Evolutionary conservation across 495 filamentous ascomycete species (phyloP).

Genomic region (Cenococcum geophilum): DNA sequence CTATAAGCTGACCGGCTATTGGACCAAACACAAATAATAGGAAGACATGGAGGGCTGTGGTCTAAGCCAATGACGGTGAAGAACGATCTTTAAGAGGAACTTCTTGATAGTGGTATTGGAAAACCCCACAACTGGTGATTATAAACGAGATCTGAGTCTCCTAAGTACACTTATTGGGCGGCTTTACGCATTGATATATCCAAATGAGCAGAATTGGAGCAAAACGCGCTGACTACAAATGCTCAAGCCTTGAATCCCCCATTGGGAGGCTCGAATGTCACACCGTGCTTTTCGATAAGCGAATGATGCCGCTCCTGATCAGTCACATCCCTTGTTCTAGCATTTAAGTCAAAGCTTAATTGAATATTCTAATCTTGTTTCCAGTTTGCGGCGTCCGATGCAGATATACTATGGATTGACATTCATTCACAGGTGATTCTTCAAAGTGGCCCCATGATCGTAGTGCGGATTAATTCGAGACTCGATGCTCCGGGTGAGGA

Average conservation of each 20-base stretch:
- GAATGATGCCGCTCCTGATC: neutral
- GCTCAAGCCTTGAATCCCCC: constrained; percentile 9
- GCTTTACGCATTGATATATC: constrained; percentile 20
- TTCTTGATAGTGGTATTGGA: constrained; percentile 22
- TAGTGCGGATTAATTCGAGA: too few species aligned
- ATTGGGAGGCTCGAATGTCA: neutral
- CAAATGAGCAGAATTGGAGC: constrained; percentile 19
- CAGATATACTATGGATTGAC: neutral
- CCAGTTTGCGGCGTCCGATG: neutral
- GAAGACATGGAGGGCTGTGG: constrained; percentile 25
- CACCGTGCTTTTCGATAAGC: neutral
- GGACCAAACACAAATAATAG: constrained; percentile 25
- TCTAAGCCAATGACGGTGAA: constrained; percentile 26
- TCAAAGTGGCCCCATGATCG: too few species aligned
- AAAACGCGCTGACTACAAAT: constrained; percentile 14
- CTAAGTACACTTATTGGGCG: too few species aligned
- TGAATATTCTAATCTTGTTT: neutral
- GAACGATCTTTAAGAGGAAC: constrained; percentile 10
- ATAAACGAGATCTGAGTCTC: neutral
- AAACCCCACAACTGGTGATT: constrained; percentile 23
- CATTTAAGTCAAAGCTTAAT: neutral
- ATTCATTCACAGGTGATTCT: neutral
- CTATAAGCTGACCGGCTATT: constrained; percentile 21
- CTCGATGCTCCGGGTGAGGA: too few species aligned
- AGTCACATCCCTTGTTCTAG: neutral